These are phyloP conservation scores for Cercospora janseana DNA, from an alignment of 2,329 filamentous ascomycete genomes.

Conservation along the genomic window DNA sequence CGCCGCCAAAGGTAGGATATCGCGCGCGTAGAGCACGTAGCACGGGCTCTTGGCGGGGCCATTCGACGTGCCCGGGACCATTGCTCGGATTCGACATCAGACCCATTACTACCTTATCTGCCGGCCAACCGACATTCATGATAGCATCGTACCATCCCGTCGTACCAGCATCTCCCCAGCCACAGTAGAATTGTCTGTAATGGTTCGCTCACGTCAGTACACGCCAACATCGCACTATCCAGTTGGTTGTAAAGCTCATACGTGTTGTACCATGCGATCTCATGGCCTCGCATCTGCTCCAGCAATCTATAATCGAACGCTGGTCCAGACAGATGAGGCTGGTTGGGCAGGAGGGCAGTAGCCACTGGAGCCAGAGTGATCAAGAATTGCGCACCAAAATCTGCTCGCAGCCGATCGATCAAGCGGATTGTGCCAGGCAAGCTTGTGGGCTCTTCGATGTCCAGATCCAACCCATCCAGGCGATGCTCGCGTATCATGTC, in stretches of 20 bases:
- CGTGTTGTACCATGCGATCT: slow-evolving; percentile 73
- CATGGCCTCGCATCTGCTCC: slow-evolving; percentile 62
- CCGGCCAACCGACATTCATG: slow-evolving; percentile 65
- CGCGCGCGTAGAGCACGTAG: slow-evolving; percentile 57
- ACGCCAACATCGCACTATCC: neutral
- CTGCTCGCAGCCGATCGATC: slow-evolving; percentile 51
- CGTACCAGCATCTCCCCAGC: slow-evolving; percentile 68
- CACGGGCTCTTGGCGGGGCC: slow-evolving; percentile 57
- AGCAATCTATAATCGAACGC: slow-evolving; percentile 72
- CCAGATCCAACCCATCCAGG: slow-evolving; percentile 71
- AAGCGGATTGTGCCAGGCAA: slow-evolving; percentile 60
- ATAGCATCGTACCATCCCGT: slow-evolving; percentile 54
- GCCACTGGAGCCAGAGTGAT: slow-evolving; percentile 82
- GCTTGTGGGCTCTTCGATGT: slow-evolving; percentile 75
- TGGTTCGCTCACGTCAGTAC: slow-evolving; percentile 2
- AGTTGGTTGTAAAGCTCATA: slow-evolving; percentile 40
- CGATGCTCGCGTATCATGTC: slow-evolving; percentile 60
- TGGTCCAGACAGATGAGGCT: slow-evolving; percentile 66
- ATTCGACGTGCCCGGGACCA: slow-evolving; percentile 56
- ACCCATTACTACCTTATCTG: slow-evolving; percentile 73
- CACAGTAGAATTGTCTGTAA: slow-evolving; percentile 80
- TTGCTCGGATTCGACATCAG: slow-evolving; percentile 76
- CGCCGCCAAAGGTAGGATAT: slow-evolving; percentile 73
- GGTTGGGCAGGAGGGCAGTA: slow-evolving; percentile 61
- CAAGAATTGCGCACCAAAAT: slow-evolving; percentile 69